Evolutionary conservation across 75 land plant species (phyloP), one percentile per base, ranked within the genome.

Genomic region (Sequoiadendron giganteum): DNA sequence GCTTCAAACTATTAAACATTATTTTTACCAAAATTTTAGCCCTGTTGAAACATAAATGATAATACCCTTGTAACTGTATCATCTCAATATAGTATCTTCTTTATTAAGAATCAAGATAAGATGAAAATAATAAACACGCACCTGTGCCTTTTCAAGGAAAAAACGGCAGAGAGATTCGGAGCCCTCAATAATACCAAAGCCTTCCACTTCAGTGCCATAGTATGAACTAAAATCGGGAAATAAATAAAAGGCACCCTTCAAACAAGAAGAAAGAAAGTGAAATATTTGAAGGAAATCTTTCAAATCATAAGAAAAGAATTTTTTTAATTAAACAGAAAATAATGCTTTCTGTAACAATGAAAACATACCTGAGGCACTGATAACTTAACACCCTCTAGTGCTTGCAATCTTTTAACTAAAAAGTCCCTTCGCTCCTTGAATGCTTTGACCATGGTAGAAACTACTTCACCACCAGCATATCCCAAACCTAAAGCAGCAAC

Each of bases 201-300:
- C 99, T 54, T 97, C 96, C 72, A 87, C 97, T 61, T 95, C 91
- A 32, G 91, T 48, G 18, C 99, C 99, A 87, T 94, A 98, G 92
- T 95, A 97, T 76, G 93, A 89, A 89, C 99, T 98, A 91, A 96
- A 94, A 89, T 98, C 99, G 10, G 95, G 90, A 78, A 98, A 98
- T 15, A 98, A 86, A 90, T 98, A 98, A 87, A 98, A 98, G 28
- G 97, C 99, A 88, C 99, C 99, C 99, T 98, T 91, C 90, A 91
- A 61, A 77, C 15, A 83, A 68, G 48, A 85, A 85, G 72, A 34
- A 85, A 52, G 28, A 13, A 18, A 58, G 8, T 85, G 36, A 49
- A 38, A 30, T 13, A 36, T 85, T 49, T 47, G 18, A 49, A 36
- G 58, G 76, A 65, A 48, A 15, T 85, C 86, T 36, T 85, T 10